A percentile compares a stretch with the other conserved stretches of the same genome.
These are phyloP conservation scores for Hygrocybe punicea DNA, from an alignment of 768 basidiomycete species.

Conservation along the genomic window DNA sequence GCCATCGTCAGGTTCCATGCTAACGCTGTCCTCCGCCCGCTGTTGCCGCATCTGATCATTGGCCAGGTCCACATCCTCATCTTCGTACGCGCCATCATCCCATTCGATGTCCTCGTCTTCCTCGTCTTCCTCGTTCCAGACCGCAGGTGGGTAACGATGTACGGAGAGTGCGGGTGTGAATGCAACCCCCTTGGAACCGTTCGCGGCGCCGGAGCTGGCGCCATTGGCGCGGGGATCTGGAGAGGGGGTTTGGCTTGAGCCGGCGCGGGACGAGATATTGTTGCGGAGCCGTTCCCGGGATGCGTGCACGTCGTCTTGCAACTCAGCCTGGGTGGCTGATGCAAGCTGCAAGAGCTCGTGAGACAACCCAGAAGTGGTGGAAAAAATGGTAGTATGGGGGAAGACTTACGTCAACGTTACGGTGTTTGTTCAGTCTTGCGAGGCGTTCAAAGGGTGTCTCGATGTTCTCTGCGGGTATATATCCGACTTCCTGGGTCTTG, in stretches of 20 bases:
- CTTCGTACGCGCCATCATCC: slow-evolving; percentile 66
- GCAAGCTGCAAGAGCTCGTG: slow-evolving; percentile 51
- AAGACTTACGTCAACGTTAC: slow-evolving; percentile 89
- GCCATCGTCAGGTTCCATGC: slow-evolving; percentile 74
- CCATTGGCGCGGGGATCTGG: slow-evolving; percentile 41
- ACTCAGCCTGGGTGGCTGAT: slow-evolving; percentile 68
- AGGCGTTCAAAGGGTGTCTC: slow-evolving; percentile 97
- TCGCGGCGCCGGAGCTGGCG: slow-evolving; percentile 32
- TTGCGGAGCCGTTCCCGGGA: slow-evolving; percentile 54
- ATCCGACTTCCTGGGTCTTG: slow-evolving; percentile 97
- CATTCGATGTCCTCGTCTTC: slow-evolving; percentile 63
- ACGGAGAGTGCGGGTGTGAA: slow-evolving; percentile 70
- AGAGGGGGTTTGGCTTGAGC: slow-evolving; percentile 49
- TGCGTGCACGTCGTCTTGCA: slow-evolving; percentile 49
- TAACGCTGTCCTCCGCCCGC: slow-evolving; percentile 21
- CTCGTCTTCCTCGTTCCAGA: slow-evolving; percentile 77
- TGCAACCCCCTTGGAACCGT: slow-evolving; percentile 50
- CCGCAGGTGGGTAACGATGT: slow-evolving; percentile 74
- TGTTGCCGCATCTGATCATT: slow-evolving; percentile 47
- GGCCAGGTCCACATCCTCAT: slow-evolving; percentile 62
- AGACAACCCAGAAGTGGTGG: background rate
- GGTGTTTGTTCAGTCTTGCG: slow-evolving; percentile 92
- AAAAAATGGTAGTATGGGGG: background rate
- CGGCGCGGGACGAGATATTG: slow-evolving; percentile 47
- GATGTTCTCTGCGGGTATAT: slow-evolving; percentile 98